Base-by-base conservation (phyloP, 495 filamentous ascomycete genomes). In the Annulohypoxylon stygium region DNA sequence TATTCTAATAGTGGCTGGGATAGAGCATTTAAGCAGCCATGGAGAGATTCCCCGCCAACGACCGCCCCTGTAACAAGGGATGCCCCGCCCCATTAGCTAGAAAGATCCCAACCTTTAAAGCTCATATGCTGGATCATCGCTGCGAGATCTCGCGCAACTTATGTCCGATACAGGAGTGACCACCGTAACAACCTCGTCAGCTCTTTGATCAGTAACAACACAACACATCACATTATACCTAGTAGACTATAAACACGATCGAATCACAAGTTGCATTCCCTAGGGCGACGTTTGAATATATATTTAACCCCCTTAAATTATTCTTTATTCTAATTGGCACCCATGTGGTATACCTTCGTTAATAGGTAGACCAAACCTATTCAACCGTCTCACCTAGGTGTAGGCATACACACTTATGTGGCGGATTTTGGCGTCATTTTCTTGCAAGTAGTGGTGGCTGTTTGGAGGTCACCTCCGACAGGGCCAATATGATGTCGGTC, bases 401-500 rank as follows among this genome's bases (percentile, higher is more conserved):
- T 47, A 47, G 43, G 16, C 6, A 18, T 63, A 63, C 50, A 34
- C 39, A 61, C 18, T 30, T 50, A 74, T 70, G 71, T 59, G 20
- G 71, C 51, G n/a, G 61, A 59, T 34, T 39, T 33, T 14, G 39
- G 37, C 30, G 34, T 69, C 51, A 65, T 69, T 55, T 50, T 57
- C 14, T 11, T 55, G 36, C 39, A 43, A 69, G 47, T 66, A 62
- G 43, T 18, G 51, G 41, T 23, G 7, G 59, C 57, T 33, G 5
- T 50, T 53, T 61, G 26, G 59, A 69, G 65, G 20, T 54, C 37
- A 43, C 65, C 26, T 71, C 57, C 14, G 23, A 12, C 14, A 65
- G 36, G 14, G 37, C 55, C 71, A 64, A 41, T 11, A 82, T 68
- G 73, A 83, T 83, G 77, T 65, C 71, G 71, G 76, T 78, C 75